Conservation (phyloP, 2,329 filamentous ascomycete genomes). For the Fusarium sp. region DNA sequence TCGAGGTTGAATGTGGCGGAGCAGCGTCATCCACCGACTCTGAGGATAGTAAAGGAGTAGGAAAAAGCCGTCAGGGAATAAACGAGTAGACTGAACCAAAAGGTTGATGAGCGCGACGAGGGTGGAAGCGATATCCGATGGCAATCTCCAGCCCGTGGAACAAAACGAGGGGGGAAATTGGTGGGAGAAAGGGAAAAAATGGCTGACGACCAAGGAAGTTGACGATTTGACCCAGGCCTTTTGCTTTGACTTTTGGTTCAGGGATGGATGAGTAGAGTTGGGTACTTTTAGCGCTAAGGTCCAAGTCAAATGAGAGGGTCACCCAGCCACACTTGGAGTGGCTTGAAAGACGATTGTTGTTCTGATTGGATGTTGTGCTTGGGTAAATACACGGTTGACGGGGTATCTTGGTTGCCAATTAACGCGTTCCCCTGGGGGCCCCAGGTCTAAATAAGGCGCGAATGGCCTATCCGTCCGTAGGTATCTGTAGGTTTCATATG, state of each 20-base stretch:
- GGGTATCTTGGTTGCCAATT: constrained; percentile 33
- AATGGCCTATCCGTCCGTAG: not conserved
- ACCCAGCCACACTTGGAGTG: constrained; percentile 43
- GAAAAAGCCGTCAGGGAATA: constrained; percentile 39
- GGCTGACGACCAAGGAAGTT: constrained; percentile 47
- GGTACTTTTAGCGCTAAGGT: constrained; percentile 31
- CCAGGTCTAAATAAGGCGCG: constrained; percentile 1
- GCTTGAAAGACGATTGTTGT: constrained; percentile 18
- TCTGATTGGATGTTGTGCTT: constrained; percentile 30
- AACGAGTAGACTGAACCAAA: constrained; percentile 22
- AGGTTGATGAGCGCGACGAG: constrained; percentile 32
- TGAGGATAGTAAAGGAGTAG: constrained; percentile 38
- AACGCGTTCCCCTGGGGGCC: constrained; percentile 36
- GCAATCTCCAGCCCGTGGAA: constrained; percentile 40
- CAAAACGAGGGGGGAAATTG: constrained; percentile 36
- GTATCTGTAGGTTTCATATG: too few species aligned
- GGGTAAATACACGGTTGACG: constrained; percentile 37
- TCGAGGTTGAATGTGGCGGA: constrained; percentile 45
- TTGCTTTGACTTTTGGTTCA: constrained; percentile 48
- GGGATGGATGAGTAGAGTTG: constrained; percentile 47
- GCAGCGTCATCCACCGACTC: constrained; percentile 46
- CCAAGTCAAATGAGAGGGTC: constrained; percentile 26
- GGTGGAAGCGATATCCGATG: constrained; percentile 32
- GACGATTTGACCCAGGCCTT: constrained; percentile 44
- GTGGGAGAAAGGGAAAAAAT: constrained; percentile 42